phyloP scores from a whole-genome alignment of 192 early-diverging fungal genomes.

The Spizellomyces punctatus region DNA sequence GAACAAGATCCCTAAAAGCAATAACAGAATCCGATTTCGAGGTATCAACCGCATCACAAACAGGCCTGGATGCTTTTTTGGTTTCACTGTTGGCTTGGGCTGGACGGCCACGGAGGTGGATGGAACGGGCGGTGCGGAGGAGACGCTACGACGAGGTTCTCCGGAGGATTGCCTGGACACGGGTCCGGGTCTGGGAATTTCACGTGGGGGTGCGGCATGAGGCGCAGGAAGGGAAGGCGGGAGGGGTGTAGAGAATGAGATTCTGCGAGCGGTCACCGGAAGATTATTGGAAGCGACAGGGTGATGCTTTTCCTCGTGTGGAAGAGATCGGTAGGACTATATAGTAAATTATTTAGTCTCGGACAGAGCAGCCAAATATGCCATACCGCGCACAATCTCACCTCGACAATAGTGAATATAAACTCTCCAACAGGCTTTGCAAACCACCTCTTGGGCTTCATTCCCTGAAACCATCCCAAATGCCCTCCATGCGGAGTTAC shows the following conservation, averaged over 20 bases:
- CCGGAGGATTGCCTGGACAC: too few species aligned
- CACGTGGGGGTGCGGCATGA: too few species aligned
- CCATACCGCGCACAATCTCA: neutral
- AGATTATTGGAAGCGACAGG: neutral
- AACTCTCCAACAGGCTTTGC: slow-evolving; percentile 49
- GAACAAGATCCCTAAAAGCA: slow-evolving; percentile 2
- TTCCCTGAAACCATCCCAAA: slow-evolving; percentile 78
- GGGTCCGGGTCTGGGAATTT: too few species aligned
- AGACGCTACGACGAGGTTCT: too few species aligned
- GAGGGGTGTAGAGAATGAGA: neutral
- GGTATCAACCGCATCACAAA: neutral
- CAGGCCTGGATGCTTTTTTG: neutral
- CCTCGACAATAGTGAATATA: slow-evolving; percentile 43
- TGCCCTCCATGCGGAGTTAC: slow-evolving; percentile 86
- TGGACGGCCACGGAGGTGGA: too few species aligned
- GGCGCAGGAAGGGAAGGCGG: too few species aligned
- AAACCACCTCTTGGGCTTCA: slow-evolving; percentile 42
- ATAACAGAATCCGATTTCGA: neutral
- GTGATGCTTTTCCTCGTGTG: slow-evolving; percentile 1
- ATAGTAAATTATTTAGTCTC: neutral
- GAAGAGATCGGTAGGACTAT: slow-evolving; percentile 11
- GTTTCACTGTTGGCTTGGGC: neutral
- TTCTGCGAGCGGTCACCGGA: neutral
- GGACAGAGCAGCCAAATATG: neutral
- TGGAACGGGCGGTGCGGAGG: too few species aligned